Evolutionary conservation across 2,329 filamentous ascomycete species (phyloP).

Genomic region (Penicillium sumatraense): DNA sequence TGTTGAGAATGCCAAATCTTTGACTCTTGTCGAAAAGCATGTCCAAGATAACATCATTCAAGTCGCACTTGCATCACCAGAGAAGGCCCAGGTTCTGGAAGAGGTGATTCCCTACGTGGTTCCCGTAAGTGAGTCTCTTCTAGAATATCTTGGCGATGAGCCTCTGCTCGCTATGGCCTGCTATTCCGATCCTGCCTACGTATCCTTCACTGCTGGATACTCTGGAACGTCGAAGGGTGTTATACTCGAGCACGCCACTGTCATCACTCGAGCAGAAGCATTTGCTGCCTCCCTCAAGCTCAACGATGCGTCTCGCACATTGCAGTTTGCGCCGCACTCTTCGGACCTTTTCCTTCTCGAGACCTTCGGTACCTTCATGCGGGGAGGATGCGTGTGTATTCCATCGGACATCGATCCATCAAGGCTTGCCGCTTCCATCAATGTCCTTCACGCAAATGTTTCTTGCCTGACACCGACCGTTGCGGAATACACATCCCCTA

Average conservation of each 20-base stretch:
- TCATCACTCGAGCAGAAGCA: slow-evolving; percentile 35
- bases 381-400: slow-evolving; percentile 54
- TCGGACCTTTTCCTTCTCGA: slow-evolving; percentile 53
- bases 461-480: slow-evolving; percentile 41
- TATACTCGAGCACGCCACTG: slow-evolving; percentile 41
- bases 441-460: slow-evolving; percentile 35
- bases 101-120: slow-evolving; percentile 47
- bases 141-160: slow-evolving; percentile 37
- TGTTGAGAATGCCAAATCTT: slow-evolving; percentile 39
- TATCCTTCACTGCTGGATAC: slow-evolving; percentile 41
- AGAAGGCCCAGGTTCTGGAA: slow-evolving; percentile 45
- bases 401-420: slow-evolving; percentile 51
- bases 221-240: slow-evolving; percentile 39
- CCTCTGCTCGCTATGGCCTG: slow-evolving; percentile 3
- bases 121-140: slow-evolving; percentile 36
- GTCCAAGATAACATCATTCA: slow-evolving; percentile 45
- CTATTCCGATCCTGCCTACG: slow-evolving; percentile 33
- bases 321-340: slow-evolving; percentile 51
- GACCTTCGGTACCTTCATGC: slow-evolving; percentile 41
- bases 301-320: slow-evolving; percentile 28
- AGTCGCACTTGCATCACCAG: slow-evolving; percentile 45
- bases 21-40: slow-evolving; percentile 42
- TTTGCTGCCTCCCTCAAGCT: slow-evolving; percentile 32
- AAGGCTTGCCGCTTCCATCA: slow-evolving; percentile 60
- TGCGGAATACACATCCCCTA: slow-evolving; percentile 27